Evolutionary conservation across 108 stramenopile genomes (phyloP).

Genomic region (Skeletonema menzelii): DNA sequence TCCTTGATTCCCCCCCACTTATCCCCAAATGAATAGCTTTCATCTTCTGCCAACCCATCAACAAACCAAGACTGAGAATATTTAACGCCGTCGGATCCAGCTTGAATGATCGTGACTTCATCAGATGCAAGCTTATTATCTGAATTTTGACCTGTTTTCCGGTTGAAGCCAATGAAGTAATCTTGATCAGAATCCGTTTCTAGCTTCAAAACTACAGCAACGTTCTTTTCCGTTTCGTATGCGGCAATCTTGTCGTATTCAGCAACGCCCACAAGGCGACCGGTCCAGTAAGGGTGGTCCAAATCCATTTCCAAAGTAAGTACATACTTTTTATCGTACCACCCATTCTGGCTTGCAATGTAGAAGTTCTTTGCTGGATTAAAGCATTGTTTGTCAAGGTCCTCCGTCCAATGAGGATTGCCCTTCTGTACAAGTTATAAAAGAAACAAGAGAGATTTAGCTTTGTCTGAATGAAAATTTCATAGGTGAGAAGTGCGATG

Average conservation of each 20-base stretch:
- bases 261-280: not conserved
- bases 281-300: not conserved
- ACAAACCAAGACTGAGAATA: not conserved
- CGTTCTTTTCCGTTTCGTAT: not conserved
- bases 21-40: too few relatives aligned
- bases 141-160: not conserved
- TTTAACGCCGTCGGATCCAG: not conserved
- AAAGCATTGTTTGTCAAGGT: not conserved
- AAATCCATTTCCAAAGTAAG: not conserved
- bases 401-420: not conserved
- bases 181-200: not conserved
- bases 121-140: conserved; percentile 2
- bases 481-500: not conserved
- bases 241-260: not conserved
- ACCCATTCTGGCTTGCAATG: not conserved
- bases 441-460: not conserved
- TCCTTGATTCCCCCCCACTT: not conserved
- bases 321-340: not conserved
- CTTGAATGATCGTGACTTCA: not conserved
- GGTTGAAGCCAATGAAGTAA: not conserved
- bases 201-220: not conserved
- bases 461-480: not conserved
- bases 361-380: not conserved
- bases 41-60: too few relatives aligned
- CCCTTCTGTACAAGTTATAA: not conserved